Base-by-base conservation (phyloP, 2,329 filamentous ascomycete genomes). In the Dactylella cylindrospora region DNA sequence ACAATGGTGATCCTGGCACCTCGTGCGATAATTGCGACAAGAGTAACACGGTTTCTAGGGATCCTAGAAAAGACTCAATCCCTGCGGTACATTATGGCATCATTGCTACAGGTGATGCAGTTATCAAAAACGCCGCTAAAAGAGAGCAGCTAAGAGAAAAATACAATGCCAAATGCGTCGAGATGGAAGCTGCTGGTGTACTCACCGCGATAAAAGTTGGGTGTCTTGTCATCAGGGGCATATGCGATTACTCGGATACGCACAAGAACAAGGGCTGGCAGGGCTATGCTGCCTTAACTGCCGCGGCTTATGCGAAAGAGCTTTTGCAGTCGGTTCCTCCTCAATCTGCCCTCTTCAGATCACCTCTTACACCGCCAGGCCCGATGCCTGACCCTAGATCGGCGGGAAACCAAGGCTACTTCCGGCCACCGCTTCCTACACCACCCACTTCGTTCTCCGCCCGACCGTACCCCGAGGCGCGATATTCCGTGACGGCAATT, bases 181-280 rank as follows among this genome's bases (percentile, higher is more conserved):
- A 43, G 26, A 43, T 43, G 39, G 39, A 43, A 29, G 39, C 39
- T 26, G 39, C 33, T 4, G 33, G 33, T 7, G 33, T 38, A 20
- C 33, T 38, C 15, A 5, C 6, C 19, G 33, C 33, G 12, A 38
- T 38, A 3, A 7, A 15, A 38, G 33, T 38, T 19, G 13, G 33
- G 3, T 38, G n/a, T n/a, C n/a, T n/a, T n/a, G n/a, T n/a, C n/a
- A n/a, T n/a, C n/a, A n/a, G n/a, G n/a, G n/a, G n/a, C n/a, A n/a
- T n/a, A n/a, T n/a, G n/a, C n/a, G n/a, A n/a, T n/a, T n/a, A n/a
- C n/a, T n/a, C n/a, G n/a, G n/a, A n/a, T n/a, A n/a, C n/a, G n/a
- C n/a, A n/a, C n/a, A n/a, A n/a, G n/a, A n/a, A n/a, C n/a, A n/a
- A n/a, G n/a, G n/a, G n/a, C n/a, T n/a, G n/a, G n/a, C n/a, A n/a